These are phyloP conservation scores for Hypomontagnella submonticulosa DNA, from an alignment of 495 filamentous ascomycete genomes.

Conservation along the genomic window DNA sequence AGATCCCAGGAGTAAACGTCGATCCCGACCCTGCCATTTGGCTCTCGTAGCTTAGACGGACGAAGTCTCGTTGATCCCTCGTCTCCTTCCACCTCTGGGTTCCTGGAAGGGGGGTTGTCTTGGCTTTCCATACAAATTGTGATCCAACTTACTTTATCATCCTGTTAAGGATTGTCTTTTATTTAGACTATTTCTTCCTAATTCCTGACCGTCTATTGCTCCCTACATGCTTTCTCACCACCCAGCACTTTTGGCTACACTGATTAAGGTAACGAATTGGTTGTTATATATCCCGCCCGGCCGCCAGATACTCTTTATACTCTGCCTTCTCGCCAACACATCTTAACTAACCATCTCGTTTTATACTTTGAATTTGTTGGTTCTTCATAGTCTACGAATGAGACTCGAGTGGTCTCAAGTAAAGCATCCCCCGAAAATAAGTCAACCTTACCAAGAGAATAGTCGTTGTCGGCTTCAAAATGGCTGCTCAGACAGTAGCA, in stretches of 20 bases:
- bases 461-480: conserved; percentile 9
- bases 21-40: conserved; percentile 42
- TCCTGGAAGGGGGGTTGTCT: conserved; percentile 20
- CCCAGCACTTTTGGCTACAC: conserved; percentile 1
- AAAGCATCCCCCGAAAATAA: conserved; percentile 16
- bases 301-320: conserved; percentile 2
- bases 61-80: conserved; percentile 35
- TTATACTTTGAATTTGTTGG: conserved; percentile 7
- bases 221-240: conserved; percentile 18
- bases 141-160: conserved; percentile 28
- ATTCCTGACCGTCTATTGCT: conserved; percentile 18
- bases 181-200: conserved; percentile 30
- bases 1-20: conserved; percentile 43
- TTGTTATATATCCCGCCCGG: conserved; percentile 19
- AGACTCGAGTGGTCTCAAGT: conserved; percentile 12
- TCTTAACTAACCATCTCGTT: conserved; percentile 3
- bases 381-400: conserved; percentile 16
- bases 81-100: conserved; percentile 18
- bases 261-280: conserved; percentile 12
- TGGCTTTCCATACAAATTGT: conserved; percentile 29
- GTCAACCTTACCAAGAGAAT: not conserved
- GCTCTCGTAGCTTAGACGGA: conserved; percentile 29
- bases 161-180: conserved; percentile 16
- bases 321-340: conserved; percentile 4
- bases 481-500: conserved; percentile 25